phyloP scores from a whole-genome alignment of 106 monocot species.

The Hemerocallis citrina region DNA sequence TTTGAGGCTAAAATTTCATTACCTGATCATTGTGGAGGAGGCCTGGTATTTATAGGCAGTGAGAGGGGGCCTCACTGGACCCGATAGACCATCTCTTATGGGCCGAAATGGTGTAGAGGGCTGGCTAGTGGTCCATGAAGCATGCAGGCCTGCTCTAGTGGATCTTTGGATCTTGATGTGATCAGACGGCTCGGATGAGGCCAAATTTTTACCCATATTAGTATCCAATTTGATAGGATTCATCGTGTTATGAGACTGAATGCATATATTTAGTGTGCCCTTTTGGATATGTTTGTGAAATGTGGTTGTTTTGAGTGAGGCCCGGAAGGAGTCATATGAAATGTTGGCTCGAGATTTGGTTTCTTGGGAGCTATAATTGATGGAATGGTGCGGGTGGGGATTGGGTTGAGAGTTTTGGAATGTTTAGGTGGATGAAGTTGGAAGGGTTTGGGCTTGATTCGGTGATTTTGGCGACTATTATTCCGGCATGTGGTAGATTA shows the following conservation, averaged over 20 bases:
- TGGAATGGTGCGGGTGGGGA: slow-evolving; percentile 19
- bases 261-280: slow-evolving; percentile 31
- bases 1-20: too few species aligned
- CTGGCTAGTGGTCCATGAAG: too few species aligned
- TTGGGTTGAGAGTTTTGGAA: slow-evolving; percentile 13
- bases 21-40: too few species aligned
- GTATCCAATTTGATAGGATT: background rate
- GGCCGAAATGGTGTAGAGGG: too few species aligned
- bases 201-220: too few species aligned
- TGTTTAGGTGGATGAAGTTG: slow-evolving; percentile 29
- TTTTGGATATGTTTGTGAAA: slow-evolving; percentile 45
- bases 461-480: slow-evolving; percentile 34
- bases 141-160: too few species aligned
- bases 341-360: slow-evolving; percentile 22
- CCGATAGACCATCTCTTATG: too few species aligned
- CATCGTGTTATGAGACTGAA: slow-evolving; percentile 7
- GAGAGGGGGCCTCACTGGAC: too few species aligned
- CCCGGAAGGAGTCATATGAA: slow-evolving; percentile 27
- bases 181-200: too few species aligned
- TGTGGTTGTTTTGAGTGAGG: slow-evolving; percentile 22
- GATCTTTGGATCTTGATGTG: too few species aligned
- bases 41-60: too few species aligned
- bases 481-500: slow-evolving; percentile 46
- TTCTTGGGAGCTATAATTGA: slow-evolving; percentile 36
- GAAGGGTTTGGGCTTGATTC: slow-evolving; percentile 30